Conservation (phyloP, 2,329 filamentous ascomycete genomes). For the Fusarium nematophilum region DNA sequence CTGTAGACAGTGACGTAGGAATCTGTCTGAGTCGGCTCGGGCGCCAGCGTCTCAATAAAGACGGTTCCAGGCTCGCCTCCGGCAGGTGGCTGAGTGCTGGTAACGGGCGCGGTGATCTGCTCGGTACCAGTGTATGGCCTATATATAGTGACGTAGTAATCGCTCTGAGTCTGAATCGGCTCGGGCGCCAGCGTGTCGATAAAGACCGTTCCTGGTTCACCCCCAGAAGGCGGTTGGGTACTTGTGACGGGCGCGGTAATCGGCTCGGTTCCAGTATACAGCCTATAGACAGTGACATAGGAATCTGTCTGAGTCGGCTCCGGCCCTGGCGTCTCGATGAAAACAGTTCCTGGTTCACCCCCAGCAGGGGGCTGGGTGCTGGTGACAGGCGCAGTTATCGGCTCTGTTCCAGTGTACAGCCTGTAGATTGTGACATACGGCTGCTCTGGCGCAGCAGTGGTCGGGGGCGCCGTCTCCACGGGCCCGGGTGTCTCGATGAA, state of each 20-base stretch:
- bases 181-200: constrained; percentile 20
- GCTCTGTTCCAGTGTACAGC: constrained; percentile 1
- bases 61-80: constrained; percentile 23
- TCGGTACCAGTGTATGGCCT: constrained; percentile 2
- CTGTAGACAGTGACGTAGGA: neutral
- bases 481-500: constrained; percentile 24
- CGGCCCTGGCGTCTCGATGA: neutral
- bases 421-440: neutral
- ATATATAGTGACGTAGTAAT: too few species aligned
- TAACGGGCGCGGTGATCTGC: constrained; percentile 11
- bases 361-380: constrained; percentile 18
- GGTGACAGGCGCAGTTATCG: constrained; percentile 12
- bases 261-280: neutral
- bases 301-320: constrained; percentile 1
- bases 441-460: too few species aligned
- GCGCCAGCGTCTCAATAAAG: neutral
- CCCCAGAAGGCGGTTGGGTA: neutral
- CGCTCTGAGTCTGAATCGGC: too few species aligned
- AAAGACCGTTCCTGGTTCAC: constrained; percentile 18
- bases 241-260: neutral
- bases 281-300: constrained; percentile 19
- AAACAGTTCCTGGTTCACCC: constrained; percentile 23
- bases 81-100: constrained; percentile 16
- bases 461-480: neutral
- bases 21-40: neutral